Conservation (phyloP, 441 rosid species). For the Macaranga tanarius region DNA sequence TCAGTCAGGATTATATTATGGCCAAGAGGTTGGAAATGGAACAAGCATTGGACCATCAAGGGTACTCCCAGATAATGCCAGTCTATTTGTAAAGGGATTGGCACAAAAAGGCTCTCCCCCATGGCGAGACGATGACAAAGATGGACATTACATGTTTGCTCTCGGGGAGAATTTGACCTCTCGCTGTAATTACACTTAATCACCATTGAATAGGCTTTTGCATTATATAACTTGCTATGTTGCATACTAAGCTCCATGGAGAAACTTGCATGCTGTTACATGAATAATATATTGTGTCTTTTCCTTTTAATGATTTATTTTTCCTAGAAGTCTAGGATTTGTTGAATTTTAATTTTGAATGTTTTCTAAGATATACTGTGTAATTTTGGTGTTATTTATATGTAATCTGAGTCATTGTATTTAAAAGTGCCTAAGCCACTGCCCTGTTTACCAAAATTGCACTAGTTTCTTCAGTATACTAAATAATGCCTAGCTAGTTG, state of each 20-base stretch:
- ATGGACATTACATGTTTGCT: constrained; percentile 69
- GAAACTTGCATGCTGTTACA: neutral
- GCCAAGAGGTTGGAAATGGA: constrained; percentile 61
- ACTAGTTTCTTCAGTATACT: neutral
- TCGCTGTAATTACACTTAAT: constrained; percentile 62
- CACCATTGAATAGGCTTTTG: constrained; percentile 30
- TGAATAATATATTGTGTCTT: neutral
- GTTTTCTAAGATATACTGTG: neutral
- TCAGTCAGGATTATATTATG: constrained; percentile 58
- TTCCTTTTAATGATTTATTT: neutral
- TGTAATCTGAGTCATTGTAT: neutral
- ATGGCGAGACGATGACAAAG: constrained; percentile 70
- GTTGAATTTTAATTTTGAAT: neutral
- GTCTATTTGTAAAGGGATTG: constrained; percentile 51
- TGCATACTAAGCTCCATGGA: constrained; percentile 17
- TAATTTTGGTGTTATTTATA: neutral
- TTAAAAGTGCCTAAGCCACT: neutral
- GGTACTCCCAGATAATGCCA: constrained; percentile 41
- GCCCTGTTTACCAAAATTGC: too few species aligned
- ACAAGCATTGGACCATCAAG: constrained; percentile 56
- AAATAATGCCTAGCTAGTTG: neutral
- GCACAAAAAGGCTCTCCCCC: constrained; percentile 61
- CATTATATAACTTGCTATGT: constrained; percentile 20
- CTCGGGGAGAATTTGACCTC: constrained; percentile 69
- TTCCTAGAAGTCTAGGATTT: neutral